These are phyloP conservation scores for Malus hybrid DNA, from an alignment of 331 rosid genomes.

Conservation along the genomic window DNA sequence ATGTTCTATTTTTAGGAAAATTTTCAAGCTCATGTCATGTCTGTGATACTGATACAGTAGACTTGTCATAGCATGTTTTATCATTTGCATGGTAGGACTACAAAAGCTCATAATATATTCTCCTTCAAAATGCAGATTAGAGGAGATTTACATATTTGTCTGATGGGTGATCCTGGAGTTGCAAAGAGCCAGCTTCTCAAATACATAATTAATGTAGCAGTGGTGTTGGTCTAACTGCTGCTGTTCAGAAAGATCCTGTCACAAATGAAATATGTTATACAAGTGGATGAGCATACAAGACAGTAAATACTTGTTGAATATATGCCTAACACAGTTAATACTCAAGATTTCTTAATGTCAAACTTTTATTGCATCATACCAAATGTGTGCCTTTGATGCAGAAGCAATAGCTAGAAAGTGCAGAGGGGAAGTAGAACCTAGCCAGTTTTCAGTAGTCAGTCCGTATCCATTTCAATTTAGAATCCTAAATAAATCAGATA, in stretches of 20 bases:
- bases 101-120: background rate
- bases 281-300: background rate
- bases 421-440: background rate
- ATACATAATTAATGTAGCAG: slow-evolving; percentile 93
- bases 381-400: background rate
- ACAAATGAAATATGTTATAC: slow-evolving; percentile 63
- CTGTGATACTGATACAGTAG: background rate
- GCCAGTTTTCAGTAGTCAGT: background rate
- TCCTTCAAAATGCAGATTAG: slow-evolving; percentile 56
- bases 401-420: background rate
- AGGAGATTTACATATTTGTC: slow-evolving; percentile 90
- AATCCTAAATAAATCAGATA: background rate
- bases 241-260: slow-evolving; percentile 97
- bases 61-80: background rate
- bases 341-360: background rate
- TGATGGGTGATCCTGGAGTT: slow-evolving; percentile 99
- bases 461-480: background rate
- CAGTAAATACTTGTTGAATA: background rate
- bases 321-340: background rate
- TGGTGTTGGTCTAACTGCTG: slow-evolving; percentile 99
- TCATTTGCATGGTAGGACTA: background rate
- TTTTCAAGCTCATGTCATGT: background rate
- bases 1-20: background rate
- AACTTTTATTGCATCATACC: background rate
- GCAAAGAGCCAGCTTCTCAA: slow-evolving; percentile 99